Conservation (phyloP, 345 rosid genomes). For the Eucalyptus camaldulensis region DNA sequence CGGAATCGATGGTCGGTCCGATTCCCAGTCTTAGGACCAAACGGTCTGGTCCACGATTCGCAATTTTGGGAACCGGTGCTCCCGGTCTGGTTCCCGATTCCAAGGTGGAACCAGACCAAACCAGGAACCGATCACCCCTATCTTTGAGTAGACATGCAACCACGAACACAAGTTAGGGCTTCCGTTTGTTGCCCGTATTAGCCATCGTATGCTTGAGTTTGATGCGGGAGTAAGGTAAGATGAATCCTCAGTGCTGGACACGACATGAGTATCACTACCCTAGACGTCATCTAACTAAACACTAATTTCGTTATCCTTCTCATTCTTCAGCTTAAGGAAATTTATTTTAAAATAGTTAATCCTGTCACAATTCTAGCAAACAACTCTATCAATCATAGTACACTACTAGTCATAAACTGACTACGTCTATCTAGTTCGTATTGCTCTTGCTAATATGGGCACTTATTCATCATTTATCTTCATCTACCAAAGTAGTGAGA, state of each 20-base stretch:
- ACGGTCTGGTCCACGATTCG: no score
- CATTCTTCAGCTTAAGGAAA: background rate
- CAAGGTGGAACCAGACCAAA: no score
- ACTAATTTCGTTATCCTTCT: background rate
- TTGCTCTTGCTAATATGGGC: background rate
- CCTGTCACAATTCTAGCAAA: background rate
- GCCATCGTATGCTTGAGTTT: background rate
- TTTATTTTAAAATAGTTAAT: background rate
- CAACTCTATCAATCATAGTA: accelerated
- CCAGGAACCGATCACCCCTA: no score
- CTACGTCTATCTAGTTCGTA: background rate
- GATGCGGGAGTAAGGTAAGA: background rate
- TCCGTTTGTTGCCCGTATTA: background rate
- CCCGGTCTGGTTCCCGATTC: no score
- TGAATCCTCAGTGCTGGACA: background rate
- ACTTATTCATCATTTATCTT: background rate
- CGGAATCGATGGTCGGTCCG: no score
- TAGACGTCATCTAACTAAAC: background rate
- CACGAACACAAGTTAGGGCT: background rate
- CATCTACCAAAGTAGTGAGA: background rate
- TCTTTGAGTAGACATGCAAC: background rate
- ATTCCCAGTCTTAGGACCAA: no score
- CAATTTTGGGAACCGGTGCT: no score
- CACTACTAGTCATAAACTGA: background rate
- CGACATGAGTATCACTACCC: background rate